phyloP scores from a whole-genome alignment of 768 basidiomycete genomes.

The Leucocoprinus sp. region DNA sequence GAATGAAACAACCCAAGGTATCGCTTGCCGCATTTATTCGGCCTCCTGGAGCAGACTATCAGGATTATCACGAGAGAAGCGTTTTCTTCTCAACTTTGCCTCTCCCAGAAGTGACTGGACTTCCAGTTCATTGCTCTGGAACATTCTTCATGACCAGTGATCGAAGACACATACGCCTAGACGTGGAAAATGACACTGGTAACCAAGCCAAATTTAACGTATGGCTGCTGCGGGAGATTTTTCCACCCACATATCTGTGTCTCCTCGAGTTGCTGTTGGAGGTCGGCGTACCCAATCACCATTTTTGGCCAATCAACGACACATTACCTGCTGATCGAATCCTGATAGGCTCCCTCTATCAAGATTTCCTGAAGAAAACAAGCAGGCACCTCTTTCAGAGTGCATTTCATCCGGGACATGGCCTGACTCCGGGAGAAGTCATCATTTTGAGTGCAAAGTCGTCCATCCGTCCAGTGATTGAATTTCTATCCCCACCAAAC shows the following conservation, averaged over 20 bases:
- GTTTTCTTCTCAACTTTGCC: constrained; percentile 37
- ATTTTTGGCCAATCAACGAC: constrained; percentile 10
- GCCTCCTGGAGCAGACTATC: background rate
- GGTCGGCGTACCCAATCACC: constrained; percentile 2
- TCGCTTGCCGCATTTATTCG: constrained; percentile 6
- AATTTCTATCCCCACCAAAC: background rate
- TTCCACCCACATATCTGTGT: constrained; percentile 31
- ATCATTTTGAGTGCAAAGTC: background rate
- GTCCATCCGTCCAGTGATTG: background rate
- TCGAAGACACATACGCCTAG: constrained; percentile 33
- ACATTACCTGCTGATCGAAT: background rate
- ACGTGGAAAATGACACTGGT: constrained; percentile 16
- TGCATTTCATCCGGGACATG: background rate
- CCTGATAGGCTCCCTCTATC: constrained; percentile 5
- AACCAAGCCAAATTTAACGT: constrained; percentile 31
- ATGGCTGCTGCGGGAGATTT: constrained; percentile 30
- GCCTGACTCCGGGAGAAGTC: background rate
- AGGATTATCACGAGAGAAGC: constrained; percentile 12
- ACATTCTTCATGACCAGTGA: constrained; percentile 40
- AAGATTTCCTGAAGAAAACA: background rate
- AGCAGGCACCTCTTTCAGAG: constrained; percentile 1
- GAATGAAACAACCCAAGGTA: background rate
- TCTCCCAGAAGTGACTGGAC: constrained; percentile 26
- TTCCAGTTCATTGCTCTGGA: constrained; percentile 40
- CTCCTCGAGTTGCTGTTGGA: constrained; percentile 24